Conservation (phyloP, 495 filamentous ascomycete genomes). For the Talaromyces nanjingensis region DNA sequence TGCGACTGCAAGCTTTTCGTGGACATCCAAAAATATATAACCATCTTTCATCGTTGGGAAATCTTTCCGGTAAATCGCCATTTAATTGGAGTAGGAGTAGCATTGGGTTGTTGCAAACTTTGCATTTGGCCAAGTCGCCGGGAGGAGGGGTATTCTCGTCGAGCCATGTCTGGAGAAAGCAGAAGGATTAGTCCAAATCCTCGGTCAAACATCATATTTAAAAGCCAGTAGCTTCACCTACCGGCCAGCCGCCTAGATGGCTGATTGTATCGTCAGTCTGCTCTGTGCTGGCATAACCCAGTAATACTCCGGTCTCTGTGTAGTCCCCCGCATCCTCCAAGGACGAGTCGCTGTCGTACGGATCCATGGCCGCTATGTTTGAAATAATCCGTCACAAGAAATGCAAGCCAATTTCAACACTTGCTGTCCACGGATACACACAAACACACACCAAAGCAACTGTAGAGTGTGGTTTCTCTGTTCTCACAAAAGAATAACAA, state of each 20-base stretch:
- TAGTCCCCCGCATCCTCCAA: slow-evolving; percentile 58
- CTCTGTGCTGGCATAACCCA: slow-evolving; percentile 84
- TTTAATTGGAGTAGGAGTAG: slow-evolving; percentile 83
- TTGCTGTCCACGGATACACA: not conserved
- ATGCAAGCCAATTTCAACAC: not conserved
- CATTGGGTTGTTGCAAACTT: slow-evolving; percentile 79
- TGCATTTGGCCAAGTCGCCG: slow-evolving; percentile 76
- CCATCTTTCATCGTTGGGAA: slow-evolving; percentile 77
- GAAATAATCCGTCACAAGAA: slow-evolving; percentile 8
- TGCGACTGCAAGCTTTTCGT: slow-evolving; percentile 72
- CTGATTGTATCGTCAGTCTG: slow-evolving; percentile 78
- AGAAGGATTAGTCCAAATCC: not conserved
- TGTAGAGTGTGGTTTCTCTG: not conserved
- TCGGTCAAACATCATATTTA: too few species aligned
- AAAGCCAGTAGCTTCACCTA: slow-evolving; percentile 28
- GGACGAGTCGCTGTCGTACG: slow-evolving; percentile 75
- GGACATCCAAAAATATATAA: slow-evolving; percentile 80
- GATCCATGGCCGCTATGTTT: slow-evolving; percentile 51
- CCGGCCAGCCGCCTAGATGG: slow-evolving; percentile 80
- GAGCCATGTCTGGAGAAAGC: slow-evolving; percentile 64
- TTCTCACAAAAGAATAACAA: not conserved
- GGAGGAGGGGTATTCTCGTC: slow-evolving; percentile 62
- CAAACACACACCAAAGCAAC: not conserved
- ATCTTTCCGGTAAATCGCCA: slow-evolving; percentile 78
- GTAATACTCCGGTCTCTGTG: slow-evolving; percentile 80